phyloP scores from a whole-genome alignment of 108 stramenopile genomes.

The Skeletonema tropicum region DNA sequence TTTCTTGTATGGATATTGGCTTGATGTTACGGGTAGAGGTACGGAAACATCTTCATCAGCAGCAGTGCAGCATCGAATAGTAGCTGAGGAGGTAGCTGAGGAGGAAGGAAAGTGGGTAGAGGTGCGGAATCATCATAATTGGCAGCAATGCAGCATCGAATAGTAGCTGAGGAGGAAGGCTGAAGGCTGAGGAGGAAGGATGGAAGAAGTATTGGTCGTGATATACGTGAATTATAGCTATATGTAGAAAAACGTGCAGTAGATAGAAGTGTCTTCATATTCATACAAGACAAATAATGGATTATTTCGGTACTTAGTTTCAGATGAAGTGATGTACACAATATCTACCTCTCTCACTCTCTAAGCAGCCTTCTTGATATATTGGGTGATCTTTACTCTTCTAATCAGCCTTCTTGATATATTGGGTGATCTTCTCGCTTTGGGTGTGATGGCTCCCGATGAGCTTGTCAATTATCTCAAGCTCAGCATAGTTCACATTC shows the following conservation, averaged over 20 bases:
- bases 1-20: constrained; percentile 5
- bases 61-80: not conserved
- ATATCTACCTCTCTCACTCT: not conserved
- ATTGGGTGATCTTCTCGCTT: not conserved
- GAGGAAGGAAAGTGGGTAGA: not conserved
- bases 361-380: too few species aligned
- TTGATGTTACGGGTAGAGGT: constrained; percentile 1
- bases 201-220: not conserved
- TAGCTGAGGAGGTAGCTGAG: not conserved
- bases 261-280: too few species aligned
- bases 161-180: not conserved
- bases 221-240: not conserved
- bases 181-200: too few species aligned
- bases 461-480: constrained; percentile 39
- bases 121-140: not conserved
- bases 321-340: not conserved
- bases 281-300: not conserved
- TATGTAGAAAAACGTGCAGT: not conserved
- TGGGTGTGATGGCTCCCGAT: constrained; percentile 36
- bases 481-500: constrained; percentile 44
- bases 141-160: not conserved
- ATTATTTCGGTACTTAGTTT: not conserved
- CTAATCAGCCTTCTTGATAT: not conserved
- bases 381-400: too few species aligned
- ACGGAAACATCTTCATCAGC: not conserved